Evolutionary conservation across 208 protist species (phyloP).

Genomic region (Trichomonas gallinae): DNA sequence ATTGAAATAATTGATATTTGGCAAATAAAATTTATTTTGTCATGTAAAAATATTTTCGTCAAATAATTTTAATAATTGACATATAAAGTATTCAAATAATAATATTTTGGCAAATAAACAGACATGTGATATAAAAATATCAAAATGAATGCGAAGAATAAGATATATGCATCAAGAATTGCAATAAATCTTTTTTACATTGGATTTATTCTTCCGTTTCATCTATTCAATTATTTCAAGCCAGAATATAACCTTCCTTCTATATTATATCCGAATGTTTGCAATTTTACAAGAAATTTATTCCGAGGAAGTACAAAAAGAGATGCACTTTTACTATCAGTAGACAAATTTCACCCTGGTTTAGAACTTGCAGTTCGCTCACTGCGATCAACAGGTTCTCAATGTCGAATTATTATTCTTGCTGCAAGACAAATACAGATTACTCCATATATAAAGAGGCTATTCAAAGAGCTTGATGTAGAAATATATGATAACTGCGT

Average conservation of each 20-base stretch:
- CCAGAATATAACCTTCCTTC: background rate
- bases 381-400: background rate
- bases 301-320: background rate
- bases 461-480: background rate
- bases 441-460: too few species aligned
- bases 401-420: background rate
- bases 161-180: too few species aligned
- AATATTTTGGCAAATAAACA: too few species aligned
- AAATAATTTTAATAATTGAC: too few species aligned
- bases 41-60: too few species aligned
- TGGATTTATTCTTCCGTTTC: background rate
- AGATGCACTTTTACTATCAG: background rate
- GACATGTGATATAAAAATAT: too few species aligned
- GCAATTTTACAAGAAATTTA: background rate
- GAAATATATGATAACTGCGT: background rate
- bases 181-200: too few species aligned
- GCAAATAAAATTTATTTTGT: too few species aligned
- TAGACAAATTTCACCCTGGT: background rate
- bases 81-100: too few species aligned
- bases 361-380: background rate
- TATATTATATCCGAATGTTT: background rate
- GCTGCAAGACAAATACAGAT: background rate
- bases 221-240: background rate
- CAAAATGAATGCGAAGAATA: too few species aligned
- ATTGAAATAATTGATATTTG: too few species aligned